These are phyloP conservation scores for Fusarium nisikadoi DNA, from an alignment of 2,329 filamentous ascomycete genomes.

Conservation along the genomic window DNA sequence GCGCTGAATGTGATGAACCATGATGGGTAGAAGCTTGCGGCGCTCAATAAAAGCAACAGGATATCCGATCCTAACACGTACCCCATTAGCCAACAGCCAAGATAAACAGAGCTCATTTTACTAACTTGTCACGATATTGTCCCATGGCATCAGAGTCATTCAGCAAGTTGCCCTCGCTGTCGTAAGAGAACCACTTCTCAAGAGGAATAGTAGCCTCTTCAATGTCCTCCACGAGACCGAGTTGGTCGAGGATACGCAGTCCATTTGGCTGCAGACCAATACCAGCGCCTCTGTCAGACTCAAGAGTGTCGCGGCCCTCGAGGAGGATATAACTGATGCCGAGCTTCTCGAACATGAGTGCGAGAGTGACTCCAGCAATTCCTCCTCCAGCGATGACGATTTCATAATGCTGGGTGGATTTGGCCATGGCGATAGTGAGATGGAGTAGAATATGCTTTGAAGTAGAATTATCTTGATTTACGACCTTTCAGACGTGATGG, in stretches of 20 bases:
- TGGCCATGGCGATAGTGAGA: not conserved
- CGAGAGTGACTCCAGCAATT: not conserved
- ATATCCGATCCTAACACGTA: not conserved
- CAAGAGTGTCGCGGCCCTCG: not conserved
- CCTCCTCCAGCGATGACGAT: not conserved
- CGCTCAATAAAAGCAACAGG: not conserved
- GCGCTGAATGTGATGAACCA: not conserved
- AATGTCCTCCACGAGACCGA: not conserved
- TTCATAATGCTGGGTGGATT: not conserved
- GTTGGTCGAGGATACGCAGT: not conserved
- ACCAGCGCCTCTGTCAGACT: conserved; percentile 2
- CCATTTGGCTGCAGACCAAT: conserved; percentile 2
- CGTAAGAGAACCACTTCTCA: conserved; percentile 2
- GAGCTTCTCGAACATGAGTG: not conserved
- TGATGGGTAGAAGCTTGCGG: not conserved
- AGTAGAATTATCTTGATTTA: not conserved
- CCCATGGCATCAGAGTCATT: not conserved
- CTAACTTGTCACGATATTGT: not conserved
- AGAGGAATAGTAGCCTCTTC: not conserved
- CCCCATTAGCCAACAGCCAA: not conserved
- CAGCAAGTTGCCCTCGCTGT: not conserved
- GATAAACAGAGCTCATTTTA: not conserved
- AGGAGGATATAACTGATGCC: not conserved
- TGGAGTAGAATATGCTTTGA: too few species aligned
- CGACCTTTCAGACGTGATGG: not conserved